These are phyloP conservation scores for Claviceps fusiformis DNA, from an alignment of 2,329 filamentous ascomycete genomes.

Conservation along the genomic window DNA sequence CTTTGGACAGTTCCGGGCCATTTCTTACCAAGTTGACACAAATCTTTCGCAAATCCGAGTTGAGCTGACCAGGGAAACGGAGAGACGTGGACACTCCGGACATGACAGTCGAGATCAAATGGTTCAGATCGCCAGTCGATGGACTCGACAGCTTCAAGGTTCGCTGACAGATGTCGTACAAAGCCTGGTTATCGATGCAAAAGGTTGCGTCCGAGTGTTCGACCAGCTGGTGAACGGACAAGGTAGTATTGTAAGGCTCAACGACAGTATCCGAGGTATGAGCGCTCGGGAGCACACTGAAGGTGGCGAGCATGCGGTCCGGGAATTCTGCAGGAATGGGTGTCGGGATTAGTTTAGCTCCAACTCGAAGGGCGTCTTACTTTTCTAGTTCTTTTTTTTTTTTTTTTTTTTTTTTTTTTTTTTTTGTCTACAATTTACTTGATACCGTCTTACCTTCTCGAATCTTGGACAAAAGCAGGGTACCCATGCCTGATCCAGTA, in stretches of 20 bases:
- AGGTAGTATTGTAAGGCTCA: slow-evolving; percentile 98
- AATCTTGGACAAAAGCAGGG: slow-evolving; percentile 98
- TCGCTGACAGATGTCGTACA: slow-evolving; percentile 99
- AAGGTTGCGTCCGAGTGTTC: slow-evolving; percentile 99
- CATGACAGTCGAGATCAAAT: slow-evolving; percentile 98
- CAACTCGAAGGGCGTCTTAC: background rate
- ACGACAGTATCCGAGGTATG: slow-evolving; percentile 99
- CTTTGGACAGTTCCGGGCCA: background rate
- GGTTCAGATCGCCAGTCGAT: slow-evolving; percentile 97
- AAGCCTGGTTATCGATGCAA: slow-evolving; percentile 99
- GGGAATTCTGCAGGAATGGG: slow-evolving; percentile 60
- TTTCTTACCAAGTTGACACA: slow-evolving; percentile 71
- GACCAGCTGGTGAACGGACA: slow-evolving; percentile 96
- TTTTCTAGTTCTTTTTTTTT: background rate
- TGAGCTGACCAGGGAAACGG: slow-evolving; percentile 98
- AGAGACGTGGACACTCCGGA: slow-evolving; percentile 96
- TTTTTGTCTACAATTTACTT: no score
- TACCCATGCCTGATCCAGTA: slow-evolving; percentile 99
- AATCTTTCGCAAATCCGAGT: slow-evolving; percentile 98
- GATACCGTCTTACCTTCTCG: slow-evolving; percentile 44
- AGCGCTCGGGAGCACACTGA: slow-evolving; percentile 94
- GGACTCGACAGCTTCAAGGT: slow-evolving; percentile 98
- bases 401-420: no score
- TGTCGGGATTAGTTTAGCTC: background rate
- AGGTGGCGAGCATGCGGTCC: slow-evolving; percentile 99